Conservation (phyloP, 2,329 filamentous ascomycete genomes). For the Akanthomyces muscarius region DNA sequence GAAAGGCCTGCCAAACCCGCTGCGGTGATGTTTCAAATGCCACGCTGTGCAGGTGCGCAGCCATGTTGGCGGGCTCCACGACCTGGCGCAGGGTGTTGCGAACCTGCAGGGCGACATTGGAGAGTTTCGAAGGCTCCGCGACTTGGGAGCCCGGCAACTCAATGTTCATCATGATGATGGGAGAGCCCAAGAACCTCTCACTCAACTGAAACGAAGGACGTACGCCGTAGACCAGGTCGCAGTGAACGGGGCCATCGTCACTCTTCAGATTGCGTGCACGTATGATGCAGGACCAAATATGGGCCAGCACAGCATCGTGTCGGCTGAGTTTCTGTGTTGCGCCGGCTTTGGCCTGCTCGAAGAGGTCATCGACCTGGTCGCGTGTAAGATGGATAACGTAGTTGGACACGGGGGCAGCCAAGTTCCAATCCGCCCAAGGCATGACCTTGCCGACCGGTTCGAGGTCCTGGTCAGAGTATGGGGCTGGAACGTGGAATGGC, state of each 20-base stretch:
- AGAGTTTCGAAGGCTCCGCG: neutral
- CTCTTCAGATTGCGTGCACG: neutral
- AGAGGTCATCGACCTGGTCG: neutral
- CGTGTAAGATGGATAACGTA: neutral
- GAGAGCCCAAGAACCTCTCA: neutral
- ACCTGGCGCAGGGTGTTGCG: neutral
- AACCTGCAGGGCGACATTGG: neutral
- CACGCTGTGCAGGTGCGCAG: neutral
- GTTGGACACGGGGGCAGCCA: conserved; percentile 2
- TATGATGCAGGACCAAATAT: neutral
- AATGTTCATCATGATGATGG: neutral
- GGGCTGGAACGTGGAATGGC: no score
- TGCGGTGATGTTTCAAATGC: neutral
- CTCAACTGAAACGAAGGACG: neutral
- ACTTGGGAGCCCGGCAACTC: neutral
- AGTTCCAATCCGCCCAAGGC: no score
- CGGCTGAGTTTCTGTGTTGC: neutral
- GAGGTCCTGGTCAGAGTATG: no score
- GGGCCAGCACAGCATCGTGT: neutral
- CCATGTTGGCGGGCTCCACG: neutral
- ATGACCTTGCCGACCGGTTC: no score
- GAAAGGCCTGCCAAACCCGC: conserved; percentile 20
- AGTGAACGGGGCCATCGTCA: neutral
- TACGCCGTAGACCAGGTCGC: neutral
- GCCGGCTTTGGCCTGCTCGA: neutral